Conservation (phyloP, 2,329 filamentous ascomycete species). For the Gaeumannomyces sp. region DNA sequence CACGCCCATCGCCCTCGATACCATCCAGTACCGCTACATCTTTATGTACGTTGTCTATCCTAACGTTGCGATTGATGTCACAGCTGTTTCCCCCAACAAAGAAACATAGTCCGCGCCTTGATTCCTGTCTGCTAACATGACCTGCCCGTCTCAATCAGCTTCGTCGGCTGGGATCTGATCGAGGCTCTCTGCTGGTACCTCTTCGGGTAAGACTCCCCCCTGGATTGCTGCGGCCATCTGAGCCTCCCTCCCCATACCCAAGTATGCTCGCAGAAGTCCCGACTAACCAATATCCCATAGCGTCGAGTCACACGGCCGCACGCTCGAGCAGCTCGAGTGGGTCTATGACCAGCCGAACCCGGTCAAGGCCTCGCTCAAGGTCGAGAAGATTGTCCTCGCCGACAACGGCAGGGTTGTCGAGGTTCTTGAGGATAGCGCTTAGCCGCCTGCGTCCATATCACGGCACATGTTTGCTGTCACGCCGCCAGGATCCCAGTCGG, state of each 20-base stretch:
- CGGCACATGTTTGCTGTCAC: neutral
- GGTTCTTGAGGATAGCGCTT: slow-evolving; percentile 28
- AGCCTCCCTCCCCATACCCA: neutral
- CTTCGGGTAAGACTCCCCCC: slow-evolving; percentile 32
- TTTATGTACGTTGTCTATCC: slow-evolving; percentile 2
- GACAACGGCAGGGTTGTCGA: slow-evolving; percentile 39
- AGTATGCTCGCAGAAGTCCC: neutral
- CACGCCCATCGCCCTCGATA: slow-evolving; percentile 35
- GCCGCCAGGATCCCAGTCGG: too few species aligned
- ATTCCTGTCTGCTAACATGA: neutral
- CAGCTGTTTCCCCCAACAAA: neutral
- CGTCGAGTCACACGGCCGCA: slow-evolving; percentile 43
- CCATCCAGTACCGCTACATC: slow-evolving; percentile 7
- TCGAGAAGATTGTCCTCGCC: slow-evolving; percentile 41
- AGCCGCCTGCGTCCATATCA: neutral
- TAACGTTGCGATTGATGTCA: neutral
- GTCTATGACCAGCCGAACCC: slow-evolving; percentile 43
- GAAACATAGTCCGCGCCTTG: neutral
- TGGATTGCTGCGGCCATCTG: neutral
- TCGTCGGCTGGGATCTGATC: slow-evolving; percentile 41
- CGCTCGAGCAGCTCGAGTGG: slow-evolving; percentile 43
- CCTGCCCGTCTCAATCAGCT: slow-evolving; percentile 15
- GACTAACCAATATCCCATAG: slow-evolving; percentile 19
- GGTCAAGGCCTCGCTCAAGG: slow-evolving; percentile 40
- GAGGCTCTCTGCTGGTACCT: slow-evolving; percentile 38